Evolutionary conservation across 1,139 yeast genomes (phyloP), one percentile per base, ranked within the genome.

Genomic region (Yueomyces sp.): DNA sequence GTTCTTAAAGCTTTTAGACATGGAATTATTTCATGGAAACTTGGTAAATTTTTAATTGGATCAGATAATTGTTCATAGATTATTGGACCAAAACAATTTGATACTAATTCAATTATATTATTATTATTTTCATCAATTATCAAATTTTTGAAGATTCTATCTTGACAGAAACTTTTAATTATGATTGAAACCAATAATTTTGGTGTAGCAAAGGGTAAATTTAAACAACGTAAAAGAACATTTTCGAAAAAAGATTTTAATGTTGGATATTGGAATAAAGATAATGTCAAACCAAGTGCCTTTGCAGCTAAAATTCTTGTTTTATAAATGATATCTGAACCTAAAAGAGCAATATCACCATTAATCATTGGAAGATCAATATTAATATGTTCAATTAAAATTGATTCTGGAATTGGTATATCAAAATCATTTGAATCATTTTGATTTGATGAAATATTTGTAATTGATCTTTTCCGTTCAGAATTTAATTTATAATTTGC

Each of bases 361-460:
- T 78, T 75, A 47, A 83, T 76, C 63, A 93, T 81, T 3, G 98
- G 96, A 2, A 95, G 81, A 63, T 93, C 99, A 45, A 93, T 89
- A 57, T 91, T 87, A 39, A 89, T 76, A 48, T 76, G 68, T 44
- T 80, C 85, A 38, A 50, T 51, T 33, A 33, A n/a, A 6, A 33
- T 33, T 41, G 69, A 75, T 40, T 69, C 72, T 1, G 83, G 77
- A n/a, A 70, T 65, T 32, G 78, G 82, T 9, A 73, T 66, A 41
- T 52, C 57, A 4, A 55, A 49, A 28, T 48, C 46, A 4, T 41
- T 42, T 4, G 43, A 48, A 4, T 53, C 47, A 9, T 33, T 9
- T 33, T 9, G n/a, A 33, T 33, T 33, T 33, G 35, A 33, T 9
- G n/a, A 9, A 11, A 19, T 4, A 6, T 4, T 4, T 6, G 8